Base-by-base conservation (phyloP, 2,329 filamentous ascomycete species). In the Hypoxylon sp. region DNA sequence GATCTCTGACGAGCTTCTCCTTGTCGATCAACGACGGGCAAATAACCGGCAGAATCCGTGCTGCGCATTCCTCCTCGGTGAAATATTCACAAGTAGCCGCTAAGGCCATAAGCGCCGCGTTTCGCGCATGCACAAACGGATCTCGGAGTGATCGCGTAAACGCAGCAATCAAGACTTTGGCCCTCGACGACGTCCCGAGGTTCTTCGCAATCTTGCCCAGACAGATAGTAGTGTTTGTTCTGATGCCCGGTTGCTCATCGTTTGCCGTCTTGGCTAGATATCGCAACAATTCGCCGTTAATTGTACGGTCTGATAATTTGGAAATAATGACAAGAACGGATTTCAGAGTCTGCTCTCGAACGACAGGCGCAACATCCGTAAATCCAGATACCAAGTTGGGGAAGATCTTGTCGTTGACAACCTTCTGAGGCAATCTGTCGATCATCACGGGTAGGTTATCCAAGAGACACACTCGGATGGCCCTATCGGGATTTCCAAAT, bases 141-240 rank as follows among this genome's bases (percentile, higher is more conserved):
- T 99, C 95, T 51, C 94, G 86, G 3, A 98, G 83, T 0, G 95
- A 93, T 24, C 95, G 88, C 2, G 91, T 90, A 73, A 99, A 99
- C 0, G 95, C 95, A 6, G 95, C 95, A 54, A 94, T 91, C 24
- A 99, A 86, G 0, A 99, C 94, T 77, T 98, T 99, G 49, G 91
- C 85, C 65, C 95, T 86, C 3, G 91, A 92, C 68, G 91, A 84
- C 1, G 86, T 82, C 1, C 93, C 92, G 0, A 99, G 82, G 71
- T 97, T 91, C 71, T 93, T 94, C 13, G 95, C 94, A 70, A 99
- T 97, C 74, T 97, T 98, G 20, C 95, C 95, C 0, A 99, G 80
- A 75, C 94, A 98, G 58, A 99, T 99, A 1, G 95, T 99, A 0
- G 95, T 99, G 76, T 99, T 99, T 7, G 95, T 99, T 65, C 95